Evolutionary conservation across 305 asterid genomes (phyloP).

Genomic region (Withania somnifera): DNA sequence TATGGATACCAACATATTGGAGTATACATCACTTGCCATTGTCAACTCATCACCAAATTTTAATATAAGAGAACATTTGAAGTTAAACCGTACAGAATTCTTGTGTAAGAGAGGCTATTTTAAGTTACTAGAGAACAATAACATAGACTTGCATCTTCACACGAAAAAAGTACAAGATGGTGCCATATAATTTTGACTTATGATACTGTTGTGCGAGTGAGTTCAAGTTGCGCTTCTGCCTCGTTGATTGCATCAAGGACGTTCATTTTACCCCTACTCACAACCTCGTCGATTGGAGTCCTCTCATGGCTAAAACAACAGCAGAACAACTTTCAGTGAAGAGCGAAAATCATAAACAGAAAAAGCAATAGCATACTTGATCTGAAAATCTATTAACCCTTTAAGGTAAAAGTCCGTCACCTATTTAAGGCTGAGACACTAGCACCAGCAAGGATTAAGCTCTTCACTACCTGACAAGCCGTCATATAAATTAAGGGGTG

Average conservation of each 20-base stretch:
- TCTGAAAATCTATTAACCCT: not conserved
- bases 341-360: not conserved
- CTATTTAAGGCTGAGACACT: conserved; percentile 53
- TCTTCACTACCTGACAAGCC: conserved; percentile 48
- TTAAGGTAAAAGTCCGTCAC: conserved; percentile 18
- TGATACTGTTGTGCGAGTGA: conserved; percentile 38
- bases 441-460: conserved; percentile 70
- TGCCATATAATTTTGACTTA: conserved; percentile 1
- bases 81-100: not conserved
- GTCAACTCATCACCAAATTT: not conserved
- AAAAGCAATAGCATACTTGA: not conserved
- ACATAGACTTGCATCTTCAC: not conserved
- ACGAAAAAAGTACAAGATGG: not conserved
- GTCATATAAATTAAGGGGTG: not conserved
- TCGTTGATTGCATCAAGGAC: conserved; percentile 70
- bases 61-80: not conserved
- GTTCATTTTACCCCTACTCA: conserved; percentile 47
- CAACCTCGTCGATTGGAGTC: conserved; percentile 84
- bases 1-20: not conserved
- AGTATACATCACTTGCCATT: not conserved
- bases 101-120: not conserved
- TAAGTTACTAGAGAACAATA: not conserved
- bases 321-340: not conserved
- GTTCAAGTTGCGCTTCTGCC: conserved; percentile 57
- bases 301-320: conserved; percentile 58